Percentiles rank a stretch among this genome's conserved stretches.
Conservation (phyloP, 139 green algal genomes). For the Parachlorella kessleri region DNA sequence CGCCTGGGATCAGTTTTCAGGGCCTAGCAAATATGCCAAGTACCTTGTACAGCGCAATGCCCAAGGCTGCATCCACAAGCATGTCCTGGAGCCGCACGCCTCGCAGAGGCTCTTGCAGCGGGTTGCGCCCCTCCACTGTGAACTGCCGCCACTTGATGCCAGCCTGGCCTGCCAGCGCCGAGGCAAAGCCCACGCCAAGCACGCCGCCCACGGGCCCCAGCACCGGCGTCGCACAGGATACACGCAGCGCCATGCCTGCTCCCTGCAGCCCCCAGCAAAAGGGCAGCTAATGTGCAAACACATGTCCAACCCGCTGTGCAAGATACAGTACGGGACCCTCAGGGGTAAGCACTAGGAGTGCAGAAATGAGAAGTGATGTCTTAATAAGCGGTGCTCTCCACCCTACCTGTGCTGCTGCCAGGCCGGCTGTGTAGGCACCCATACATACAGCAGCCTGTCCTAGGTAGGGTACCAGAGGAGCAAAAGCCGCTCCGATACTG, state of each 20-base stretch:
- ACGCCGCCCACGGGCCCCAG: constrained; percentile 50
- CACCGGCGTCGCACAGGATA: constrained; percentile 72
- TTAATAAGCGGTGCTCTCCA: not conserved
- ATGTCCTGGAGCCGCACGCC: constrained; percentile 41
- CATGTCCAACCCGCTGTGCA: too few relatives aligned
- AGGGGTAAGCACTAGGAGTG: not conserved
- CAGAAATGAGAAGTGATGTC: not conserved
- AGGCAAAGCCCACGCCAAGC: constrained; percentile 60
- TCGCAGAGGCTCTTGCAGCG: constrained; percentile 11
- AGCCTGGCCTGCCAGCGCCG: constrained; percentile 59
- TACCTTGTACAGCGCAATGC: constrained; percentile 63
- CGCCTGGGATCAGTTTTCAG: too few relatives aligned
- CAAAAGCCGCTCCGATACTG: constrained; percentile 7
- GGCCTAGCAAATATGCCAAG: too few relatives aligned
- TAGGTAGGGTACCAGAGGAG: constrained; percentile 36
- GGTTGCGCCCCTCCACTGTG: constrained; percentile 11
- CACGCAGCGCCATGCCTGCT: constrained; percentile 46
- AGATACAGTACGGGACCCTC: too few relatives aligned
- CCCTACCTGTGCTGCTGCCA: constrained; percentile 31
- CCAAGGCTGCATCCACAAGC: constrained; percentile 57
- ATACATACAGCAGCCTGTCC: constrained; percentile 27
- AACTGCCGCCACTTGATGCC: constrained; percentile 25
- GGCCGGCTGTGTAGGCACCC: constrained; percentile 32
- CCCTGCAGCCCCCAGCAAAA: constrained; percentile 29
- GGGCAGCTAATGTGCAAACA: too few relatives aligned